Evolutionary conservation across 2,329 filamentous ascomycete genomes (phyloP).

Genomic region (Apiospora phragmitis): DNA sequence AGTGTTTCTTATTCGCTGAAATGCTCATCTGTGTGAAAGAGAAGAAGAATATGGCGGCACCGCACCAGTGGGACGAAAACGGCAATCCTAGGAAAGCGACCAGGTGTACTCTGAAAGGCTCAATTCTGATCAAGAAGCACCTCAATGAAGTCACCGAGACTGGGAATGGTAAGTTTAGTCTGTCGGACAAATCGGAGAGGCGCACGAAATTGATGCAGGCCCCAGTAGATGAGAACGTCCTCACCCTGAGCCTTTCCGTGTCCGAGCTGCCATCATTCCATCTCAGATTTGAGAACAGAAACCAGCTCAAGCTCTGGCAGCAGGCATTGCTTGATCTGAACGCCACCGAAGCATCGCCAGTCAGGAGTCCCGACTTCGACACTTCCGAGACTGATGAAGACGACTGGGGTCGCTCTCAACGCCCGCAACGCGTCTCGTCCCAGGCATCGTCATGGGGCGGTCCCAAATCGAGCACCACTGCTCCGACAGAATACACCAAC

Average conservation of each 20-base stretch:
- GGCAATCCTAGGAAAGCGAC: slow-evolving; percentile 62
- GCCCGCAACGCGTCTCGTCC: slow-evolving; percentile 74
- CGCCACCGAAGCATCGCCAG: slow-evolving; percentile 61
- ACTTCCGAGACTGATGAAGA: slow-evolving; percentile 86
- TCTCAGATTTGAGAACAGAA: slow-evolving; percentile 79
- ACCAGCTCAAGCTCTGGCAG: slow-evolving; percentile 85
- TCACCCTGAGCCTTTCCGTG: slow-evolving; percentile 90
- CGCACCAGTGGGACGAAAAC: slow-evolving; percentile 67
- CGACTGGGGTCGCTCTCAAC: slow-evolving; percentile 68
- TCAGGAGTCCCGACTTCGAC: slow-evolving; percentile 76
- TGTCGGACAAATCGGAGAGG: slow-evolving; percentile 10
- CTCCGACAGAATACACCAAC: slow-evolving; percentile 88
- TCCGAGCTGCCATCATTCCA: slow-evolving; percentile 92
- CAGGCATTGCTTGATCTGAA: slow-evolving; percentile 83
- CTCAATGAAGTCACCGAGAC: slow-evolving; percentile 83
- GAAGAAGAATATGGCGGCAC: slow-evolving; percentile 67
- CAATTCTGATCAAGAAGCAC: slow-evolving; percentile 97
- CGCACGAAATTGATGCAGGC: slow-evolving; percentile 31
- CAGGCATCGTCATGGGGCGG: slow-evolving; percentile 80
- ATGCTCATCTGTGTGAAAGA: slow-evolving; percentile 99
- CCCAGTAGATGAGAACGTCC: slow-evolving; percentile 71
- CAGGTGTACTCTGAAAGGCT: slow-evolving; percentile 90
- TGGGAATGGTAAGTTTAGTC: slow-evolving; percentile 42
- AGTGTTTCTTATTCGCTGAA: slow-evolving; percentile 95
- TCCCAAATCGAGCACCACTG: slow-evolving; percentile 80